Conservation (phyloP, 176 grass and related monocot species). For the Eragrostis curvula region DNA sequence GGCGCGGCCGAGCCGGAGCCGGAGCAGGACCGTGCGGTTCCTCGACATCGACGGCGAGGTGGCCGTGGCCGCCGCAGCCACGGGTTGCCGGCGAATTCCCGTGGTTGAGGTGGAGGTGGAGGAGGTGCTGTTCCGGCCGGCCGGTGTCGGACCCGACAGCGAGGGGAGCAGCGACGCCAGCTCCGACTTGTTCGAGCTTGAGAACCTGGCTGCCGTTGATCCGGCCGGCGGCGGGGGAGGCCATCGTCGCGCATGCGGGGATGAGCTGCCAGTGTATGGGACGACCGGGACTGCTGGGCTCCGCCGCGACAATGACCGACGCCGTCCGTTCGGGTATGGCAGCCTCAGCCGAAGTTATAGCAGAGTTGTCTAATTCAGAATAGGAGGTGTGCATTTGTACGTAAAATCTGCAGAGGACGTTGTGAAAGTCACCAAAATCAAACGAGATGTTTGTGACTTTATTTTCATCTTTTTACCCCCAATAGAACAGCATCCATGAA, state of each 20-base stretch:
- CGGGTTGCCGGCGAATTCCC: conserved; percentile 35
- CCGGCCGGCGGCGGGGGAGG: neutral
- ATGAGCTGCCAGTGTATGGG: conserved; percentile 85
- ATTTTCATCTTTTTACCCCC: neutral
- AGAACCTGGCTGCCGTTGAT: conserved; percentile 50
- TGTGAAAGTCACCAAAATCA: no score
- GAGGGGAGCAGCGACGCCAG: conserved; percentile 73
- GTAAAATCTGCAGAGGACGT: no score
- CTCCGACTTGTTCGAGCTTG: conserved; percentile 89
- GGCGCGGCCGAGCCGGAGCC: conserved; percentile 44
- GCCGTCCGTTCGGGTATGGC: conserved; percentile 28
- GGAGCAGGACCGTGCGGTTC: conserved; percentile 51
- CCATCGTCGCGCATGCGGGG: conserved; percentile 27
- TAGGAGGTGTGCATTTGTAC: no score
- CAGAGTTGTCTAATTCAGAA: neutral
- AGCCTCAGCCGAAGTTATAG: conserved; percentile 38
- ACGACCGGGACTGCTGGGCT: conserved; percentile 50
- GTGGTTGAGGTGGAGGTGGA: conserved; percentile 56
- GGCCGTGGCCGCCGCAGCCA: conserved; percentile 26
- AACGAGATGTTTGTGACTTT: neutral
- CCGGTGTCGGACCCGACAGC: neutral
- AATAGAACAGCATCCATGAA: neutral
- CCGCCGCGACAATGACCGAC: conserved; percentile 16
- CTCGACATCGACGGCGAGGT: conserved; percentile 47
- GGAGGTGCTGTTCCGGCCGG: conserved; percentile 31